These are phyloP conservation scores for Physcomitrium patens DNA, from an alignment of 225 moss, liverwort and hornwort genomes.

Conservation along the genomic window DNA sequence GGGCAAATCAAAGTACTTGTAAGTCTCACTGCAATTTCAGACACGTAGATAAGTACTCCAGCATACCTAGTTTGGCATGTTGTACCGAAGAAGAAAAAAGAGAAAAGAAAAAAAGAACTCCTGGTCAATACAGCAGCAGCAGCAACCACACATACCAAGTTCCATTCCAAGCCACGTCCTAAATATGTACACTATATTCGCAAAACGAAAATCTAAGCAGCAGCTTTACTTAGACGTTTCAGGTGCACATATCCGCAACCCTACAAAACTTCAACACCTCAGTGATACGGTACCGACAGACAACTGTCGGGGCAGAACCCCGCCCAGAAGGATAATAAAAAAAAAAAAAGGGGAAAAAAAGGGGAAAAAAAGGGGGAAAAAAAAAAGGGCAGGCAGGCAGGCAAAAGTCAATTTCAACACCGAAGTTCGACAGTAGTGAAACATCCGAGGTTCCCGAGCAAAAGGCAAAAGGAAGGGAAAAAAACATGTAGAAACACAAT, in stretches of 20 bases:
- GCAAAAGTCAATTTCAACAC: conserved; percentile 15
- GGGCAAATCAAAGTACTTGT: conserved; percentile 92
- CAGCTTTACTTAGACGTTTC: not conserved
- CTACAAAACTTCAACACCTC: not conserved
- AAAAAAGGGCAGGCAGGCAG: not conserved
- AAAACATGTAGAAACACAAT: not conserved
- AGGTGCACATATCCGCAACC: not conserved
- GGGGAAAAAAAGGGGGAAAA: not conserved
- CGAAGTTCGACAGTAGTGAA: not conserved
- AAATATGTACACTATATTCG: conserved; percentile 18
- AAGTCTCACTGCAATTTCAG: conserved; percentile 81
- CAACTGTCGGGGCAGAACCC: no score
- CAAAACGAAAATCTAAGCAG: not conserved
- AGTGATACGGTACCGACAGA: not conserved
- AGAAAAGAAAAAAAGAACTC: not conserved
- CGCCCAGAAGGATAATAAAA: no score
- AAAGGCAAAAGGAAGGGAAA: not conserved
- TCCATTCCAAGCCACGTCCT: conserved; percentile 11
- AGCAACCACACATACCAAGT: not conserved
- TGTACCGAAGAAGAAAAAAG: not conserved
- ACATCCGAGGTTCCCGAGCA: not conserved
- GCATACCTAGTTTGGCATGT: not conserved
- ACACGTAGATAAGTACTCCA: not conserved
- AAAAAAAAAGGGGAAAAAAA: no score
- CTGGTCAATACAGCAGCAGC: not conserved